Evolutionary conservation across 2,329 filamentous ascomycete species (phyloP), one percentile per base, ranked within the genome.

Genomic region (Scedosporium dehoogii): DNA sequence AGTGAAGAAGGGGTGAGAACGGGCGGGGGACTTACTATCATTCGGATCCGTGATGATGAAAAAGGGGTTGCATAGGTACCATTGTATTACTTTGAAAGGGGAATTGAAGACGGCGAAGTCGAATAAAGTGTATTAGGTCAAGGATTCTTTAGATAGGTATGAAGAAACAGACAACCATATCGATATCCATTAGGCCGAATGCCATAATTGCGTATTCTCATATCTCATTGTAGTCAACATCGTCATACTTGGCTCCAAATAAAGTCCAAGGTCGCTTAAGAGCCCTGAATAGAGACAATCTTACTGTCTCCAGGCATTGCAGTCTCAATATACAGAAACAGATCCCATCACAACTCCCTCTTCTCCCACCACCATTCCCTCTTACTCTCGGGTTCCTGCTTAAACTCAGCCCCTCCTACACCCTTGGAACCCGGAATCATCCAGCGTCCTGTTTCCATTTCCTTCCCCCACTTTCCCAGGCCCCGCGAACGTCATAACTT

Each of bases 1-100:
- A 79, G 66, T 81, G 74, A 70, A 27, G 12, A 23, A 23, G 21
- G 44, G n/a, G 33, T 5, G 21, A 29, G 55, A 7, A 16, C 1
- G 23, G 12, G 55, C 9, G 25, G n/a, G 3, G 25, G 55, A 16
- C 14, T 57, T 57, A 23, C 10, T 60, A 23, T 14, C 9, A 60
- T 10, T 56, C 14, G 16, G 44, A 21, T 21, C 44, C 6, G 21
- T 48, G 44, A 48, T 48, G 44, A 48, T 21, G 33, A 38, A 38
- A 38, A 38, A 6, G 41, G 41, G 23, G 33, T 18, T 6, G 12
- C 6, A 27, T n/a, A 16, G 21, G 38, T 48, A 21, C 18, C 18
- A 48, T 48, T 48, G 44, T 48, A 48, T 48, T 48, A 48, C 18
- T 48, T 48, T 4, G 44, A 10, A 21, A 18, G 16, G 44, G 44